phyloP scores from a whole-genome alignment of 768 basidiomycete genomes.

The Collybiopsis confluens region DNA sequence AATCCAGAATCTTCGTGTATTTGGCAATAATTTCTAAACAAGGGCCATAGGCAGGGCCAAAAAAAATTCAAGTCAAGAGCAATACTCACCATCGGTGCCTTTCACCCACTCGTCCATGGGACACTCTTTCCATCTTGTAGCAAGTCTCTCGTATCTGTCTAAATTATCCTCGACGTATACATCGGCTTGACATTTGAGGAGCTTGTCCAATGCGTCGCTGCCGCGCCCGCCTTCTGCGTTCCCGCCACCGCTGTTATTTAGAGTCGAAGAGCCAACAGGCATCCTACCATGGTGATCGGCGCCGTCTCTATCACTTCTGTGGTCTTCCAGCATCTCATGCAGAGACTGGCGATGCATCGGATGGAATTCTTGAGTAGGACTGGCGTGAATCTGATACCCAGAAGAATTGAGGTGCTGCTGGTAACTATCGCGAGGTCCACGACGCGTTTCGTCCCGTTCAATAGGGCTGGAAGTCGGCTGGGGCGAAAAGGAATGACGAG shows the following conservation, averaged over 20 bases:
- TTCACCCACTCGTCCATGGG: slow-evolving; percentile 50
- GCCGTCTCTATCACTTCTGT: too few species aligned
- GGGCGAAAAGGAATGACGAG: not conserved
- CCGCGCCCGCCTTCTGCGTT: not conserved
- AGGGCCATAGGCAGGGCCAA: too few species aligned
- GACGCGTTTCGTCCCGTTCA: not conserved
- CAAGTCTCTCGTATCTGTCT: slow-evolving; percentile 39
- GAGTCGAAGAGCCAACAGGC: not conserved
- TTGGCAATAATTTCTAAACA: slow-evolving; percentile 37
- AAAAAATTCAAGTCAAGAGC: too few species aligned
- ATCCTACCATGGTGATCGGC: not conserved
- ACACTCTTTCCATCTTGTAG: slow-evolving; percentile 46
- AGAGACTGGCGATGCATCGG: not conserved
- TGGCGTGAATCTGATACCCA: not conserved
- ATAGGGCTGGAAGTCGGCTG: slow-evolving; percentile 5
- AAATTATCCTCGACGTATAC: slow-evolving; percentile 34
- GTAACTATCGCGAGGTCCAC: not conserved
- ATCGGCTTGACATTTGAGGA: slow-evolving; percentile 42
- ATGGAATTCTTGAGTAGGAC: not conserved
- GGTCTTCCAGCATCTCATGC: not conserved
- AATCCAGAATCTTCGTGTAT: slow-evolving; percentile 44
- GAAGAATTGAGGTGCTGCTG: not conserved
- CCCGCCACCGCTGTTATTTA: not conserved
- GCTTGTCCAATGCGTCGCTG: slow-evolving; percentile 7
- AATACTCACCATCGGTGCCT: slow-evolving; percentile 44